Conservation (phyloP, 306 rosid species). For the Astragalus membranaceus region DNA sequence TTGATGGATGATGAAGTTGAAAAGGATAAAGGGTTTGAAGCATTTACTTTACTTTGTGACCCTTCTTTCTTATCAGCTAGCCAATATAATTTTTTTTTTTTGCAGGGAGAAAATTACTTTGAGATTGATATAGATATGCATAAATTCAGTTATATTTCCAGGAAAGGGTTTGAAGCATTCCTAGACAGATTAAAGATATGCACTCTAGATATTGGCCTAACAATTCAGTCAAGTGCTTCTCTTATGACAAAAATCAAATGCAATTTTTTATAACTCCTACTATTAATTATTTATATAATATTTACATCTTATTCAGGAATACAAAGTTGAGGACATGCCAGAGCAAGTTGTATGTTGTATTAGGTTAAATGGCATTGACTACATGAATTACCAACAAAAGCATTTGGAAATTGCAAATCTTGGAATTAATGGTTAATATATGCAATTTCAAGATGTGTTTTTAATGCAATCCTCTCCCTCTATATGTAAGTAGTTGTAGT, state of each 20-base stretch:
- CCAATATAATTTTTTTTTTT: not conserved
- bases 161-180: slow-evolving; percentile 96
- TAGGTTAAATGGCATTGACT: slow-evolving; percentile 80
- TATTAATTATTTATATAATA: not conserved
- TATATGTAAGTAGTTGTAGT: too few relatives aligned
- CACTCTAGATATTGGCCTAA: slow-evolving; percentile 84
- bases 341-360: slow-evolving; percentile 88
- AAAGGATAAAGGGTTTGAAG: slow-evolving; percentile 70
- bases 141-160: slow-evolving; percentile 89
- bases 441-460: slow-evolving; percentile 22
- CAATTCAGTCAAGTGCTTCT: slow-evolving; percentile 70
- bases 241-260: not conserved
- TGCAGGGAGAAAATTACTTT: slow-evolving; percentile 85
- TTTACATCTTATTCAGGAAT: slow-evolving; percentile 53
- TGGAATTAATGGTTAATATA: slow-evolving; percentile 23
- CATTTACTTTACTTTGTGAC: not conserved
- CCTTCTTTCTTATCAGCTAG: slow-evolving; percentile 7
- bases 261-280: not conserved
- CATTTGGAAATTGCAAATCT: slow-evolving; percentile 30
- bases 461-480: not conserved
- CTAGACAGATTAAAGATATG: slow-evolving; percentile 75
- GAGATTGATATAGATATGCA: slow-evolving; percentile 99
- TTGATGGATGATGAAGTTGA: slow-evolving; percentile 89
- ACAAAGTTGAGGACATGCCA: slow-evolving; percentile 89
- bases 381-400: slow-evolving; percentile 54